phyloP scores from a whole-genome alignment of 2,329 filamentous ascomycete genomes.

The Aspergillus fumigatiaffinis region DNA sequence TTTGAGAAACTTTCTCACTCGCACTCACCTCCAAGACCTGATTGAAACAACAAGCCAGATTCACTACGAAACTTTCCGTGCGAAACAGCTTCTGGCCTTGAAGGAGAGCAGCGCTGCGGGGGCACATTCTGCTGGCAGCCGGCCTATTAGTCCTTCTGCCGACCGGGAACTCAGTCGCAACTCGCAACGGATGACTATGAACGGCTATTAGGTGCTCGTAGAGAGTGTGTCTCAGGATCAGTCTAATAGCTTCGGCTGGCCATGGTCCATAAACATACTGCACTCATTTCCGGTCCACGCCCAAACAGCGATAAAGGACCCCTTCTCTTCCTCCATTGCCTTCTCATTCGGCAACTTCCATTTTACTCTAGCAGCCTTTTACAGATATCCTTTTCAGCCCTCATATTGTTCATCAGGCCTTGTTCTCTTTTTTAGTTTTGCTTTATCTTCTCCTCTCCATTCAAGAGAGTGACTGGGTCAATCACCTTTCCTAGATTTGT shows the following conservation, averaged over 20 bases:
- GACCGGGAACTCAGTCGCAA: conserved; percentile 94
- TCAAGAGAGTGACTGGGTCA: conserved; percentile 19
- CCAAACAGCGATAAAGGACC: conserved; percentile 15
- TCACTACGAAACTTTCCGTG: conserved; percentile 99
- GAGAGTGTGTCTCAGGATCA: conserved; percentile 10
- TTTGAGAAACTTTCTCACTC: conserved; percentile 95
- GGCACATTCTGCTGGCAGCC: conserved; percentile 63
- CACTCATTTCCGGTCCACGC: conserved; percentile 10
- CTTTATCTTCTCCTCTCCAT: conserved; percentile 15
- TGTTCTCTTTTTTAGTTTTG: conserved; percentile 16
- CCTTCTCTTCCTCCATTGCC: conserved; percentile 10
- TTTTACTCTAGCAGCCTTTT: conserved; percentile 33
- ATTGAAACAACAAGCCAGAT: conserved; percentile 99
- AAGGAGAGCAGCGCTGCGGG: conserved; percentile 95
- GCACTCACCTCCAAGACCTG: conserved; percentile 95
- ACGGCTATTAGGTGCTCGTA: conserved; percentile 71
- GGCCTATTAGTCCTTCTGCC: conserved; percentile 91
- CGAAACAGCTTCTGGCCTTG: conserved; percentile 94
- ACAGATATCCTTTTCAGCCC: conserved; percentile 38
- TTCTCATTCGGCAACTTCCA: conserved; percentile 21
- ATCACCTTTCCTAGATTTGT: conserved; percentile 24
- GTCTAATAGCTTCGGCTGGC: conserved; percentile 15
- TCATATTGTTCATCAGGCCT: conserved; percentile 22
- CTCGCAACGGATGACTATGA: conserved; percentile 98
- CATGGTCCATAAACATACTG: conserved; percentile 15